These are phyloP conservation scores for Viola pubescens DNA, from an alignment of 441 rosid species.

Conservation along the genomic window DNA sequence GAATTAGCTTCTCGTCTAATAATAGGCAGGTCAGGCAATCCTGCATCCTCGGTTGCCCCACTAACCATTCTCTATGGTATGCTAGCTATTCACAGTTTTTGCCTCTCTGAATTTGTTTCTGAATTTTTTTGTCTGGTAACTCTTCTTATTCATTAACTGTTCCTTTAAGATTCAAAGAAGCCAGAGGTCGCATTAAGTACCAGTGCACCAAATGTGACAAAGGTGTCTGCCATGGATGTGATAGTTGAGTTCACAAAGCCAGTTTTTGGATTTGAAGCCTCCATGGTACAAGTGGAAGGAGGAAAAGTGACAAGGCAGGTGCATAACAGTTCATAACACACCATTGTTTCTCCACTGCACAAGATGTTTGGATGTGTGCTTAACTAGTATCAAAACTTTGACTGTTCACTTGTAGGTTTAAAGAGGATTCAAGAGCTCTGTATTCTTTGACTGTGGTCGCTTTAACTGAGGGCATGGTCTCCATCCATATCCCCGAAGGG, in stretches of 20 bases:
- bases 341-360: not conserved
- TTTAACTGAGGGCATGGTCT: conserved; percentile 23
- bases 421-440: conserved; percentile 44
- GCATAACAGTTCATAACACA: too few relatives aligned
- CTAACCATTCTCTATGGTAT: conserved; percentile 44
- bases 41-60: conserved; percentile 31
- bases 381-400: not conserved
- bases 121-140: not conserved
- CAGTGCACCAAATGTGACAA: conserved; percentile 31
- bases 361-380: not conserved
- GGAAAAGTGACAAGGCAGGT: conserved; percentile 62
- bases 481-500: conserved; percentile 33
- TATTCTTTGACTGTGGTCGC: conserved; percentile 37
- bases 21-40: conserved; percentile 36
- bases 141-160: conserved; percentile 16
- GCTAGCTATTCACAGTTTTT: conserved; percentile 1
- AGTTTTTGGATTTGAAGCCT: conserved; percentile 45
- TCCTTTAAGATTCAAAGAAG: conserved; percentile 29
- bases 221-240: conserved; percentile 31
- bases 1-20: conserved; percentile 27
- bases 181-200: conserved; percentile 42
- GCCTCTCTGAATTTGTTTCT: conserved; percentile 3
- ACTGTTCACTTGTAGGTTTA: conserved; percentile 33
- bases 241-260: conserved; percentile 51
- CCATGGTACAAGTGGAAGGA: conserved; percentile 38